These are phyloP conservation scores for Senna tora DNA, from an alignment of 306 rosid species.

Conservation along the genomic window DNA sequence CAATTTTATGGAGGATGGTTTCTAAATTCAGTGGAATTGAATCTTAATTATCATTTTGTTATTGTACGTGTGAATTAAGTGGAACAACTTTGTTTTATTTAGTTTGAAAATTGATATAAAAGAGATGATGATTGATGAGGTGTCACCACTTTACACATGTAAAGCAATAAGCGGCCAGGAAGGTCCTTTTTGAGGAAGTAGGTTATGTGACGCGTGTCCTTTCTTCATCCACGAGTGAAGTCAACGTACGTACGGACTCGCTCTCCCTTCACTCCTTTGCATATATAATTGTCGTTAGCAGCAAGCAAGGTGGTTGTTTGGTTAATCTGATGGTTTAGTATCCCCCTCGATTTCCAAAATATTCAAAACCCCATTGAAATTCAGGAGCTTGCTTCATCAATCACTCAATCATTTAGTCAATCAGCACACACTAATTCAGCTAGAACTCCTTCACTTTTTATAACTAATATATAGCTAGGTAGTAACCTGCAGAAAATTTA, in stretches of 20 bases:
- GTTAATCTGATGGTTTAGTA: slow-evolving; percentile 32
- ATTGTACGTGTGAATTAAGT: neutral
- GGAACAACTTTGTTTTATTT: neutral
- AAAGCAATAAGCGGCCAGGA: neutral
- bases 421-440: neutral
- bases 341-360: slow-evolving; percentile 1
- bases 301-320: slow-evolving; percentile 22
- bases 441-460: neutral
- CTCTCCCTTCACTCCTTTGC: no score
- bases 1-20: no score
- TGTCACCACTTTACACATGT: neutral
- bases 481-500: neutral
- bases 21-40: no score
- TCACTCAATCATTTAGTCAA: slow-evolving; percentile 47
- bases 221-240: slow-evolving; percentile 47
- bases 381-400: slow-evolving; percentile 58
- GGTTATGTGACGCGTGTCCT: slow-evolving; percentile 35
- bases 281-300: slow-evolving; percentile 40
- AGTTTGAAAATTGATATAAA: no score
- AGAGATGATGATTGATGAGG: neutral
- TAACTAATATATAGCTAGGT: no score
- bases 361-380: slow-evolving; percentile 51
- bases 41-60: no score
- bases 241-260: no score
- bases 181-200: neutral